Conservation (phyloP, 306 rosid species). For the Trichosanthes cucumerina region DNA sequence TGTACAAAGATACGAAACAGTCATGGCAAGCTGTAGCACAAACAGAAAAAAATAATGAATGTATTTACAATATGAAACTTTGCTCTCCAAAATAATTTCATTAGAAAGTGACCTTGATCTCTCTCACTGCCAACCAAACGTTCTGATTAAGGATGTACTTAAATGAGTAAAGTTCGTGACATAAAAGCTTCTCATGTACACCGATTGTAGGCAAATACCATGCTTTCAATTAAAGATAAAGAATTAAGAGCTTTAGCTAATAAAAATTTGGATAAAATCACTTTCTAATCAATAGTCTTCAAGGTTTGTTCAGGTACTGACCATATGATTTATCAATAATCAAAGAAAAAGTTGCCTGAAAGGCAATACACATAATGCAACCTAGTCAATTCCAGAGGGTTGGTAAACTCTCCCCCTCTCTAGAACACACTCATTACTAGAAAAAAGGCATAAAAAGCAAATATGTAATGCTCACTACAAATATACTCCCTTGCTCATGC, state of each 20-base stretch:
- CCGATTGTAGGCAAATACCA: neutral
- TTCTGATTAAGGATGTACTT: neutral
- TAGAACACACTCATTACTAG: no score
- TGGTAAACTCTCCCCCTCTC: no score
- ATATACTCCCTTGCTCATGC: no score
- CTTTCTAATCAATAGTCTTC: no score
- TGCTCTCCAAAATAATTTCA: neutral
- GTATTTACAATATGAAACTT: neutral
- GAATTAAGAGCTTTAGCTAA: neutral
- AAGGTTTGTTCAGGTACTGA: no score
- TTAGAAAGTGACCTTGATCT: neutral
- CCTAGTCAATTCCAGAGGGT: no score
- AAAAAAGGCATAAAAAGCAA: no score
- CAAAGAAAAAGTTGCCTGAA: no score
- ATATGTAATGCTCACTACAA: no score
- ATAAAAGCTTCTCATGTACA: neutral
- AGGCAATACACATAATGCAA: no score
- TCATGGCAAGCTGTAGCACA: conserved; percentile 62
- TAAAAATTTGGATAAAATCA: neutral
- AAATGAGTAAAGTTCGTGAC: neutral
- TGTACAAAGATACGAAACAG: conserved; percentile 55
- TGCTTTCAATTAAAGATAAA: neutral
- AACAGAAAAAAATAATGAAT: conserved; percentile 19
- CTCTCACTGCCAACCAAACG: neutral
- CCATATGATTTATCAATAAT: no score